These are phyloP conservation scores for Geotrichum citri-aurantii DNA, from an alignment of 1,139 yeast genomes.

Conservation along the genomic window DNA sequence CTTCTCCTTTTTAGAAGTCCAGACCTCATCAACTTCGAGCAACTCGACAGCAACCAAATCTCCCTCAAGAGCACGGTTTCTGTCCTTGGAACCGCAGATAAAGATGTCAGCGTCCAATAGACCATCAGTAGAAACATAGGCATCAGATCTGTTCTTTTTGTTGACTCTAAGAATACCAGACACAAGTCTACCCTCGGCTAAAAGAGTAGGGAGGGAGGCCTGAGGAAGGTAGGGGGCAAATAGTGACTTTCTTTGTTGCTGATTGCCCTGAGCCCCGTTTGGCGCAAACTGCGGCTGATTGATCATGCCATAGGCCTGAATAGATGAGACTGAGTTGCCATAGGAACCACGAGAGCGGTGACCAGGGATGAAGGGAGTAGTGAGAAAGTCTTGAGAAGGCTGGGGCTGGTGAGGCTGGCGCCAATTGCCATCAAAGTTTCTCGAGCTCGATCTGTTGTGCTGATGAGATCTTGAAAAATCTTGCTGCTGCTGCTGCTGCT, in stretches of 20 bases:
- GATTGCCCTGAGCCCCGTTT: conserved; percentile 31
- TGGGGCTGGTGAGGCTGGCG: conserved; percentile 28
- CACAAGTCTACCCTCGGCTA: conserved; percentile 85
- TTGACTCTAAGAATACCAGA: conserved; percentile 91
- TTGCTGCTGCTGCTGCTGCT: conserved; percentile 2
- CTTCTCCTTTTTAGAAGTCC: conserved; percentile 94
- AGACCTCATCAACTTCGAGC: conserved; percentile 91
- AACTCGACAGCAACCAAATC: conserved; percentile 94
- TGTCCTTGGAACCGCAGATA: conserved; percentile 97
- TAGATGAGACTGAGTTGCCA: conserved; percentile 60
- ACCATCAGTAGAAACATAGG: conserved; percentile 95
- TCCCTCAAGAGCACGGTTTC: conserved; percentile 95
- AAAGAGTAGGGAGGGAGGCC: conserved; percentile 80
- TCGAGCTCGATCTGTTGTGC: conserved; percentile 31
- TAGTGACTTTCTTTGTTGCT: conserved; percentile 64
- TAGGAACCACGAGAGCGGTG: conserved; percentile 72
- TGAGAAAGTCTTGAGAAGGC: conserved; percentile 20
- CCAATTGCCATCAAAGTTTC: conserved; percentile 49
- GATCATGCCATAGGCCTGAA: conserved; percentile 29
- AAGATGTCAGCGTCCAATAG: conserved; percentile 92
- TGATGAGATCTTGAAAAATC: neutral
- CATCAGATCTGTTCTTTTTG: conserved; percentile 93
- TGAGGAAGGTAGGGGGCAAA: conserved; percentile 97
- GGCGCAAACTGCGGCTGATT: conserved; percentile 19
- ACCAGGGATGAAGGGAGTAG: conserved; percentile 63